Base-by-base conservation (phyloP, 257 asterid genomes). In the Anisodus tanguticus region DNA sequence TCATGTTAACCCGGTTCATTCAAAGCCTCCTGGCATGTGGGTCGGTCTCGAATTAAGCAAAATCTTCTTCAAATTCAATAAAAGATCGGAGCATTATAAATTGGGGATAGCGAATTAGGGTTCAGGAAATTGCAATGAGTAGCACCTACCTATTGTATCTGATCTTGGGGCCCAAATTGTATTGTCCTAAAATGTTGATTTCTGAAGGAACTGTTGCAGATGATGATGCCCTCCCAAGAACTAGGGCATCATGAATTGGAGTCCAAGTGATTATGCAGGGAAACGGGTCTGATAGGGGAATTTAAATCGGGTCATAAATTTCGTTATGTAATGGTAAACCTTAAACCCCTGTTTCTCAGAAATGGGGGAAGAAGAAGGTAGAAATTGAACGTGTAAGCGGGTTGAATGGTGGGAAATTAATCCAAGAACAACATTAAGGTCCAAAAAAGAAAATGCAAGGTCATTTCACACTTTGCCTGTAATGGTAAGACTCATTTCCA, bases 11-110 rank as follows among this genome's bases (percentile, higher is more conserved):
- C 39, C 39, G 57, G n/a, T 71, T 71, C 79, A 71, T 71, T 9
- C 79, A 45, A 79, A 81, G 81, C 85, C 89, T 83, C 91, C 82
- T 81, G 82, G 86, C 93, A 91, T 92, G 89, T 89, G 92, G 85
- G 83, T 84, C 84, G 54, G 68, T 55, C 79, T 78, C 87, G 19
- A 85, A 88, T 39, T 4, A 86, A 69, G 35, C 16, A 17, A 37
- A 80, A 69, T n/a, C 53, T 80, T 82, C 80, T 13, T 62, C 86
- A n/a, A 84, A 70, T 70, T 62, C 64, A 43, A 12, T n/a, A 49
- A 37, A 83, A 71, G 39, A 72, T 5, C 13, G 2, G 35, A 19
- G 8, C 26, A 79, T 74, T 9, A 68, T 19, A 31, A 85, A 86
- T 79, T 74, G 37, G 37, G 64, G 80, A 67, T 11, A 84, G 37